phyloP scores from a whole-genome alignment of 2,329 filamentous ascomycete species.

The Aspergillus sp. region DNA sequence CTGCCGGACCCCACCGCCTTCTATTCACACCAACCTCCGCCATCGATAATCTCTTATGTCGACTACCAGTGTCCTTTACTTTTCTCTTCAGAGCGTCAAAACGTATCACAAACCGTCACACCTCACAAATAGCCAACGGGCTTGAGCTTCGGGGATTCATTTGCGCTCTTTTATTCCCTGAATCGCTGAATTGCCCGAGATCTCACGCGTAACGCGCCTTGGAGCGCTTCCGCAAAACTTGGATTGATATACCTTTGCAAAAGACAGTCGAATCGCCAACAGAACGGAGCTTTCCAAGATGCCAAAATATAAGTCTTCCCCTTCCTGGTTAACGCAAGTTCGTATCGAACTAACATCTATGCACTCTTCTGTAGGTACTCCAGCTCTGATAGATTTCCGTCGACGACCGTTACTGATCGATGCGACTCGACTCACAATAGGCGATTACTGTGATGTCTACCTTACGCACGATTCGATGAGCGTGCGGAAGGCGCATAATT shows the following conservation, averaged over 20 bases:
- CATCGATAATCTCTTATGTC: neutral
- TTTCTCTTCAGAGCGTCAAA: neutral
- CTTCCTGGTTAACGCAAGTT: slow-evolving; percentile 2
- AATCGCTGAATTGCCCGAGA: neutral
- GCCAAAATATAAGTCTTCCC: slow-evolving; percentile 69
- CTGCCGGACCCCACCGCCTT: neutral
- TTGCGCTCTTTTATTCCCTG: neutral
- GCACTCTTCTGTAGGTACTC: slow-evolving; percentile 61
- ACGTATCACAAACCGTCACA: neutral
- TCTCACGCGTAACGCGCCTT: slow-evolving; percentile 10
- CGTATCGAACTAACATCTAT: slow-evolving; percentile 29
- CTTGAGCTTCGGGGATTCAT: neutral
- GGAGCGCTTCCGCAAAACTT: slow-evolving; percentile 8
- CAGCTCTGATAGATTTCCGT: neutral
- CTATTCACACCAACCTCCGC: neutral
- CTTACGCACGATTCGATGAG: slow-evolving; percentile 99
- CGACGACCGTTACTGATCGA: neutral
- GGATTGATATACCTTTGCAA: slow-evolving; percentile 3
- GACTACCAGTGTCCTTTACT: neutral
- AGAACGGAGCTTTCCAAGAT: slow-evolving; percentile 46
- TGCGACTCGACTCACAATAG: slow-evolving; percentile 17
- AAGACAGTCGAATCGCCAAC: slow-evolving; percentile 2
- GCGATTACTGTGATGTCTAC: slow-evolving; percentile 99
- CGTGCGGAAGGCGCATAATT: slow-evolving; percentile 97
- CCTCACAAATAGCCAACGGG: neutral